Evolutionary conservation across 2,329 filamentous ascomycete species (phyloP), one percentile per base, ranked within the genome.

Genomic region (Diplodia corticola): DNA sequence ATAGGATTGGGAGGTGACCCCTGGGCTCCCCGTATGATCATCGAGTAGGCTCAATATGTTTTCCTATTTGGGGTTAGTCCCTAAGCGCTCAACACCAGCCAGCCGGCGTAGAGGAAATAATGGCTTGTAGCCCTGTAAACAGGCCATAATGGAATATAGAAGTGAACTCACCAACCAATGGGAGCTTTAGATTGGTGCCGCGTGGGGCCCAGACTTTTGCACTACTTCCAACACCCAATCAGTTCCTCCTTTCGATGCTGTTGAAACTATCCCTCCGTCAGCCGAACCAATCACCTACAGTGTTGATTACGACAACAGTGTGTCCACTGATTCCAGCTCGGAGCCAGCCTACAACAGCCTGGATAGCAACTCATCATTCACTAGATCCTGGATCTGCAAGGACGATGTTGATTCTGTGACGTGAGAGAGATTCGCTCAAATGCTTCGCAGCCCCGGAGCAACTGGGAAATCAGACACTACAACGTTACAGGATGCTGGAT

Each of bases 311-410:
- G 79, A 79, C 64, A 66, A 69, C 54, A 73, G 73, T 6, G 70
- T 77, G 48, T 70, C 65, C n/a, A n/a, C 61, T 2, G 61, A 64
- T 24, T 44, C 49, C 40, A 53, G 22, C 30, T 33, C 30, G 30
- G 30, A 33, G n/a, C n/a, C n/a, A n/a, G n/a, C n/a, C n/a, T 33
- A 33, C 28, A 33, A 33, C 9, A 33, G 30, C 10, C 30, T 33
- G 30, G 30, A n/a, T n/a, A n/a, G n/a, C n/a, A n/a, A n/a, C n/a
- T 33, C 30, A 10, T 33, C 30, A 33, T 33, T 3, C 9, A 10
- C 12, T 10, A 33, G 12, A 3, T 33, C 30, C 46, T 83, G 83
- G 68, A 76, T 78, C 3, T 82, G 83, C 61, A 72, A 77, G 35
- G 81, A 80, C 20, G 70, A 13, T 24, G 26, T 30, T 17, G 40